A percentile compares a stretch with the other conserved stretches of the same genome.
Conservation (phyloP, 192 early-diverging fungal species). For the Backusella parvicylindrica region DNA sequence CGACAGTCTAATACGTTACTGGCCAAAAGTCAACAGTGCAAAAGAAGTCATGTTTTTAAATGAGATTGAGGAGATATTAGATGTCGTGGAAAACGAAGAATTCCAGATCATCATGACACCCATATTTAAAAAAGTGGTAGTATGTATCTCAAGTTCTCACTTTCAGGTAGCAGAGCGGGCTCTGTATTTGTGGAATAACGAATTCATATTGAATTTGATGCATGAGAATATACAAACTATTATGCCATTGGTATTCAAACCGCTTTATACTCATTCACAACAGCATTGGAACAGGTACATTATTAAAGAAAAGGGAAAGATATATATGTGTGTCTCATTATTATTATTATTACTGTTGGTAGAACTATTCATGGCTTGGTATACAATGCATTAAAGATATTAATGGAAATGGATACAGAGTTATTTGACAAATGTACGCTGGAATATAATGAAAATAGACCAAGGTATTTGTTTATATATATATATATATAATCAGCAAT, state of each 20-base stretch:
- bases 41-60: slow-evolving; percentile 99
- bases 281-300: slow-evolving; percentile 98
- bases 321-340: background rate
- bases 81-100: slow-evolving; percentile 90
- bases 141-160: slow-evolving; percentile 94
- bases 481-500: background rate
- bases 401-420: slow-evolving; percentile 94
- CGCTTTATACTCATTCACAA: slow-evolving; percentile 92
- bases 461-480: slow-evolving; percentile 52
- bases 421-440: slow-evolving; percentile 96
- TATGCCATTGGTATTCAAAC: slow-evolving; percentile 93
- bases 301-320: too few relatives aligned
- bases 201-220: slow-evolving; percentile 95
- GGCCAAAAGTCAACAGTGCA: slow-evolving; percentile 99
- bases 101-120: slow-evolving; percentile 89
- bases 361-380: slow-evolving; percentile 96
- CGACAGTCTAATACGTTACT: slow-evolving; percentile 85
- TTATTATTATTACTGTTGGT: background rate
- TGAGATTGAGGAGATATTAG: slow-evolving; percentile 97
- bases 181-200: slow-evolving; percentile 98
- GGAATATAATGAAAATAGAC: slow-evolving; percentile 87
- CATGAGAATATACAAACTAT: slow-evolving; percentile 89
- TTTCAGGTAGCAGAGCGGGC: slow-evolving; percentile 99
- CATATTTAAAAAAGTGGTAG: slow-evolving; percentile 88
- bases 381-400: slow-evolving; percentile 95